A percentile compares a stretch with the other conserved stretches of the same genome.
phyloP scores from a whole-genome alignment of 176 grass and related monocot species.

The Juncus effusus region DNA sequence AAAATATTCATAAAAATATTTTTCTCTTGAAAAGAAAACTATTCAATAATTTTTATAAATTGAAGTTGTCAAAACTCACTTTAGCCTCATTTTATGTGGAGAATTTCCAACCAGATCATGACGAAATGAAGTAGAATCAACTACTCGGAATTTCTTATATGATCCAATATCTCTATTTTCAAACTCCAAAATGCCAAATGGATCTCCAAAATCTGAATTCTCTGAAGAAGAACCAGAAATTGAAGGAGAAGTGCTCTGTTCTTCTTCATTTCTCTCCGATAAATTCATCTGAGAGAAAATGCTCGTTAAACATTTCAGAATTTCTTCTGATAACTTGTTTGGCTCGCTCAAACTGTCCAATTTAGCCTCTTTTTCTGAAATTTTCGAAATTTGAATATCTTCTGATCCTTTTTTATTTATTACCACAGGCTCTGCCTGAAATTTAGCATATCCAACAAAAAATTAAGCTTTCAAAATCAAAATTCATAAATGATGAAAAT shows the following conservation, averaged over 20 bases:
- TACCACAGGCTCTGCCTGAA: conserved; percentile 33
- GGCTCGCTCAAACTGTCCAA: conserved; percentile 36
- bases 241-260: conserved; percentile 44
- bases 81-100: conserved; percentile 50
- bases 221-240: conserved; percentile 48
- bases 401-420: conserved; percentile 35
- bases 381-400: conserved; percentile 28
- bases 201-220: conserved; percentile 53
- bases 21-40: not conserved
- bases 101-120: conserved; percentile 31
- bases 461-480: not conserved
- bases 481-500: no score
- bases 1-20: not conserved
- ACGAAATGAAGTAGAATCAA: conserved; percentile 53
- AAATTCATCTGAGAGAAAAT: conserved; percentile 65
- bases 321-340: conserved; percentile 87
- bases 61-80: conserved; percentile 42
- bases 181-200: conserved; percentile 70
- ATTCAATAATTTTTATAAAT: not conserved
- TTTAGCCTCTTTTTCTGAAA: conserved; percentile 31
- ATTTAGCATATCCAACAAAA: not conserved
- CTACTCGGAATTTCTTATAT: conserved; percentile 50
- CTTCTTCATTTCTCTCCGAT: conserved; percentile 34
- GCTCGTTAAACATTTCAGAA: conserved; percentile 63
- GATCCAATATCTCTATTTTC: conserved; percentile 69